A percentile compares a stretch with the other conserved stretches of the same genome.
Evolutionary conservation across 2,329 filamentous ascomycete genomes (phyloP).

Genomic region (Pyricularia sp.): DNA sequence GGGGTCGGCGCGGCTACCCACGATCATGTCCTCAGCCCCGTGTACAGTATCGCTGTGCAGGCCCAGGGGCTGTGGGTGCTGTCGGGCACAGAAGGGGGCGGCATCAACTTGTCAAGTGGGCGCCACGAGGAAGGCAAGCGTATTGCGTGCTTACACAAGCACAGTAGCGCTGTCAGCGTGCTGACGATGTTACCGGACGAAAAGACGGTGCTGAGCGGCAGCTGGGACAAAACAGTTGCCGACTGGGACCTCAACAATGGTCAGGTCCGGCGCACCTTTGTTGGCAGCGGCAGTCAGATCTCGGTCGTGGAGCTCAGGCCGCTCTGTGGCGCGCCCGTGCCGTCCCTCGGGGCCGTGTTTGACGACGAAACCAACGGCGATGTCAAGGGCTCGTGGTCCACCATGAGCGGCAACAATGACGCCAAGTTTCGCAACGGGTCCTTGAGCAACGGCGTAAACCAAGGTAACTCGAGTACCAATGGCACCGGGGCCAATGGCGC

Average conservation of each 20-base stretch:
- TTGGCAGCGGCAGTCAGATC: constrained; percentile 72
- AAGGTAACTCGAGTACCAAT: constrained; percentile 15
- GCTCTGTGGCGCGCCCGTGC: constrained; percentile 63
- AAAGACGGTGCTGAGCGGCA: constrained; percentile 77
- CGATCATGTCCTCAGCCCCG: constrained; percentile 67
- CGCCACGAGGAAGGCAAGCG: constrained; percentile 91
- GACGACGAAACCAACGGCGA: constrained; percentile 48
- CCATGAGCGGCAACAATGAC: constrained; percentile 67
- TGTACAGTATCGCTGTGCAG: constrained; percentile 89
- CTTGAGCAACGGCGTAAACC: constrained; percentile 29
- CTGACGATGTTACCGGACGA: constrained; percentile 77
- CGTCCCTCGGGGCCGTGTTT: constrained; percentile 48
- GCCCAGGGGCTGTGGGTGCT: constrained; percentile 86
- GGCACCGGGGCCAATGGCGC: constrained; percentile 15
- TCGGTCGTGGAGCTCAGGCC: constrained; percentile 82
- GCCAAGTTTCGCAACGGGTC: constrained; percentile 48
- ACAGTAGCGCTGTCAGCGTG: constrained; percentile 87
- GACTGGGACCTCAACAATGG: constrained; percentile 96
- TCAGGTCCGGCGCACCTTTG: constrained; percentile 64
- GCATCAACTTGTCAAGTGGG: constrained; percentile 87
- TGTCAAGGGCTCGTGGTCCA: constrained; percentile 28
- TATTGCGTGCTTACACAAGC: constrained; percentile 70
- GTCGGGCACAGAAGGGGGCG: constrained; percentile 81
- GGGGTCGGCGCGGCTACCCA: constrained; percentile 29
- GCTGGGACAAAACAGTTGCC: constrained; percentile 90